Evolutionary conservation across 75 land plant species (phyloP), one percentile per base, ranked within the genome.

Genomic region (Chamaecyparis obtusa): DNA sequence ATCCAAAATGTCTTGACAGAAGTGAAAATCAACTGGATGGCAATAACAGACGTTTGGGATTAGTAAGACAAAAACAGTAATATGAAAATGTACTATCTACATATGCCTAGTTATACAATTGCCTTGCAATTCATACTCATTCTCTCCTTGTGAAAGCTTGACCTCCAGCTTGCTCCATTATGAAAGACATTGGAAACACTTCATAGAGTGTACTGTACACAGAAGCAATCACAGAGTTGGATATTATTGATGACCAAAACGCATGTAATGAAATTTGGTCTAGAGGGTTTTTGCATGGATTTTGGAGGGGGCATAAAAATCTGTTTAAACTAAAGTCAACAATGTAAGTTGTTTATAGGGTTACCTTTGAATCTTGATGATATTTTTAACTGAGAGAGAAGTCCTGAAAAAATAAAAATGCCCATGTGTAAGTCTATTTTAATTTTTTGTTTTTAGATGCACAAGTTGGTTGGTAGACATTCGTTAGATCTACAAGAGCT

Each of bases 151-250:
- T 96, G 75, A 98, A 98, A 77, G 99, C 91, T 77, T 96, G 99
- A 15, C 99, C 99, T 80, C 99, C 99, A 46, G 99, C 99, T 94
- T 98, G 96, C 60, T 98, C 99, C 94, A 98, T 96, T 87, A 98
- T 90, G 89, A 95, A 98, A 41, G 99, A 94, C 99, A 96, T 98
- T 30, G 99, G 99, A 81, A 98, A 98, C 74, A 98, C 99, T 90
- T 98, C 99, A 87, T 98, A 98, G 4, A 98, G 94, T 83, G 95
- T 97, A 84, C 99, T 98, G 95, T 88, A 92, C 44, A 86, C 39
- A 54, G n/a, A n/a, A 33, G 94, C 96, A 3, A 92, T 75, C 60
- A 83, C 33, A 54, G 10, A 27, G 30, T 71, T 33, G 30, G 75
- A 71, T 9, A 71, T n/a, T 30, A 71, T 71, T 32, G 14, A 71